These are phyloP conservation scores for Cladosporium sp. DNA, from an alignment of 2,329 filamentous ascomycete species.

Conservation along the genomic window DNA sequence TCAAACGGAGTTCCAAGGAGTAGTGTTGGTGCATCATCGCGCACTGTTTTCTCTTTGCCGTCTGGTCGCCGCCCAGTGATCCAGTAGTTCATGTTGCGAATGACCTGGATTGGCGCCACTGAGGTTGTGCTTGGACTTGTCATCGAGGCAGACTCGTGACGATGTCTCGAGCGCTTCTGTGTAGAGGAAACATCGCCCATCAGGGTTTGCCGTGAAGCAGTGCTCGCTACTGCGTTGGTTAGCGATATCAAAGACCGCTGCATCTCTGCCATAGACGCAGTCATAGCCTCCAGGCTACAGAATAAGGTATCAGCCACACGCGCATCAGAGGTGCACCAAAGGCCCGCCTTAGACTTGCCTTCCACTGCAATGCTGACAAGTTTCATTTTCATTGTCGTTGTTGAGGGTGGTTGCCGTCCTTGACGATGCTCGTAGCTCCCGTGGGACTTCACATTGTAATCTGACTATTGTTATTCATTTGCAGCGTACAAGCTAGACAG, in stretches of 20 bases:
- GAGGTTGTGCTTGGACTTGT: background rate
- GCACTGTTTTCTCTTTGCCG: background rate
- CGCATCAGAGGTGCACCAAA: too few species aligned
- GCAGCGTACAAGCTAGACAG: background rate
- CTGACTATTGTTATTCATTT: background rate
- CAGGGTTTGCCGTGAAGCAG: background rate
- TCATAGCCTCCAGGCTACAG: background rate
- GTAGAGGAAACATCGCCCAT: background rate
- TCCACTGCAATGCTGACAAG: background rate
- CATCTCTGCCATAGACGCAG: background rate
- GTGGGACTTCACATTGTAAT: background rate
- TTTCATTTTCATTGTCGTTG: too few species aligned
- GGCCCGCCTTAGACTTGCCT: background rate
- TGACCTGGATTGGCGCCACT: background rate
- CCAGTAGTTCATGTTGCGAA: background rate
- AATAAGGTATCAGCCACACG: background rate
- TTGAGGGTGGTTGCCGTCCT: background rate
- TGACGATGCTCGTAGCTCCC: background rate
- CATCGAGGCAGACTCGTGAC: background rate
- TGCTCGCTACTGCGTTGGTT: background rate
- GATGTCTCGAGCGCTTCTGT: background rate
- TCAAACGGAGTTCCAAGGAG: background rate
- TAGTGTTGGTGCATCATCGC: background rate
- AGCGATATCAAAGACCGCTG: background rate
- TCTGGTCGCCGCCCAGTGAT: background rate